Evolutionary conservation across 345 rosid species (phyloP), one percentile per base, ranked within the genome.

Genomic region (Gynandropsis gynandra): DNA sequence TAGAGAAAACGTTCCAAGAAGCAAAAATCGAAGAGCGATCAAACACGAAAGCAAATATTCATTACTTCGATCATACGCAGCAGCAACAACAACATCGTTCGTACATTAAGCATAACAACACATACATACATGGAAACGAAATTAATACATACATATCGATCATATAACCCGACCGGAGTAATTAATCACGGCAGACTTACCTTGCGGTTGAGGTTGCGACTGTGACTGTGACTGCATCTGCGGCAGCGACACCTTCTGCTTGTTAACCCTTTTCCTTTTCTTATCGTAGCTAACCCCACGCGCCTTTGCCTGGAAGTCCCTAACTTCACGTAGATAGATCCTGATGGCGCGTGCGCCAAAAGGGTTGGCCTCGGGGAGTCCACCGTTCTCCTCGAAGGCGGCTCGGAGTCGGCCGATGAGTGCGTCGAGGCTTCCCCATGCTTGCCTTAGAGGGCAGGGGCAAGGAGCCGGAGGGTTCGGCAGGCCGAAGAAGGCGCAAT

Each of bases 371-470:
- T 83, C 96, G 0, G 89, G 87, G 44, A 68, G 59, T 4, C 94
- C 89, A 10, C 96, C 96, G 49, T 87, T 78, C 61, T 87, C 96
- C 64, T 87, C 96, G 24, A 72, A 83, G 1, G 96, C 96, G 0
- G 96, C 96, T 16, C 96, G 68, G 44, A 87, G 94, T 13, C 96
- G 80, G 17, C 94, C 96, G 27, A 87, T 83, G 52, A 87, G 87
- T 3, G 96, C 96, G 20, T 83, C 96, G 0, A 87, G 83, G 72
- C 93, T 83, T n/a, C 96, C 96, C 96, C 96, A 87, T 0, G 96
- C 96, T 58, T 87, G 96, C 1, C 94, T 73, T 49, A 87, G 87
- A 5, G 96, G 96, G 60, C 96, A 87, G 3, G 93, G 87, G 52
- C 96, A 87, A 9, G 96, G 94, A 1, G 83, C 87, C 0, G 96